Base-by-base conservation (phyloP, 495 filamentous ascomycete species). In the Usnea hakonensis region DNA sequence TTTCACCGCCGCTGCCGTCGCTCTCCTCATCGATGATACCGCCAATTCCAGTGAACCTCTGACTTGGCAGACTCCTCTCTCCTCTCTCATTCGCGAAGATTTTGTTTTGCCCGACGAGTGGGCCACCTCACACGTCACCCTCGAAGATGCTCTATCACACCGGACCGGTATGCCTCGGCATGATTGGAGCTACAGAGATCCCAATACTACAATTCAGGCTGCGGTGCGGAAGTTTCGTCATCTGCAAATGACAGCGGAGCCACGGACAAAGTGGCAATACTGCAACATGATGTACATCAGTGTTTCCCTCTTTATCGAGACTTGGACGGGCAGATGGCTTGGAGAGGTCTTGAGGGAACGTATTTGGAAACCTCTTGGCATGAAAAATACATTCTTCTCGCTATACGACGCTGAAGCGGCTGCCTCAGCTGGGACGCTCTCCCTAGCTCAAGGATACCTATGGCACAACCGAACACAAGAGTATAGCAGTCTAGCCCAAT, bases 201-300 rank as follows among this genome's bases (percentile, higher is more conserved):
- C 61, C 40, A 69, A 57, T 60, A 64, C 40, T 48, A 72, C 65
- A 16, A 55, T 70, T 5, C 70, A 59, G 35, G 71, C 70, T 9
- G 64, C 75, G 4, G 74, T 76, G 10, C 68, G 79, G 9, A 70
- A 57, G n/a, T 52, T 84, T 53, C 67, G 80, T 5, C 61, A 80
- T 67, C 64, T 83, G 30, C 76, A 74, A 2, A 57, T 77, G 41
- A 76, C 66, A 0, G 65, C 71, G 19, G 71, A 74, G 57, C 72
- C 75, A 8, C 70, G 82, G 1, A 73, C 69, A 9, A 67, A 19
- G 28, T 83, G 66, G 55, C 75, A 77, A 43, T 85, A 85, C 62
- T 79, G 75, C 70, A 84, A 84, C 55, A 61, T 77, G 52, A 81
- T 83, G 78, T 85, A 69, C 63, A 73, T 76, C 58, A 72, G 72